Percentiles rank a stretch among this genome's conserved stretches.
phyloP scores from a whole-genome alignment of 2,329 filamentous ascomycete genomes.

The Periglandula ipomoeae region DNA sequence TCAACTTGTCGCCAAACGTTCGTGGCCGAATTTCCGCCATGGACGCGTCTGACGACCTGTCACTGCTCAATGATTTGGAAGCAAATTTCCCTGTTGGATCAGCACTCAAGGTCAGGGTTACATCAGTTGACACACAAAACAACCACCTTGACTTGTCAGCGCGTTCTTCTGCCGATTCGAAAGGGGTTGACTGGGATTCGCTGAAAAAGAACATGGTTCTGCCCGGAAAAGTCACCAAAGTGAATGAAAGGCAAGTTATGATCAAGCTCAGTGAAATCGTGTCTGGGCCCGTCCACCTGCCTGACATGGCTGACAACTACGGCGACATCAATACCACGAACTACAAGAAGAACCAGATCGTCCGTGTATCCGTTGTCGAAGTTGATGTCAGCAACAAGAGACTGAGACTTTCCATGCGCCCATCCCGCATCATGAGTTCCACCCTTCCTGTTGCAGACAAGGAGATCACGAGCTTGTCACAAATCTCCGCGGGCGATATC shows the following conservation, averaged over 20 bases:
- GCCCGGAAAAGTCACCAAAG: conserved; percentile 74
- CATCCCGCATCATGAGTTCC: conserved; percentile 83
- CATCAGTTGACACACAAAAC: conserved; percentile 61
- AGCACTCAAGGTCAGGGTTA: conserved; percentile 72
- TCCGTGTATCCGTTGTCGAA: conserved; percentile 76
- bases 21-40: conserved; percentile 74
- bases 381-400: conserved; percentile 80
- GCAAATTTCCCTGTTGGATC: conserved; percentile 85
- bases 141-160: conserved; percentile 79
- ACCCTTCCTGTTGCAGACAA: conserved; percentile 70
- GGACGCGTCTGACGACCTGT: conserved; percentile 81
- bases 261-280: conserved; percentile 77
- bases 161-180: conserved; percentile 42
- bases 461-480: conserved; percentile 62
- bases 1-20: conserved; percentile 80
- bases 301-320: conserved; percentile 82
- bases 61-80: conserved; percentile 64
- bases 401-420: conserved; percentile 69
- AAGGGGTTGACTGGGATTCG: conserved; percentile 55
- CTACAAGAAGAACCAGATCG: conserved; percentile 74
- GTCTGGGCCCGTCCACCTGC: conserved; percentile 69
- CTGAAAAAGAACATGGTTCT: conserved; percentile 74
- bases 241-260: conserved; percentile 73
- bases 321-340: conserved; percentile 65
- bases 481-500: conserved; percentile 68